A percentile compares a stretch with the other conserved stretches of the same genome.
phyloP scores from a whole-genome alignment of 805 yeast species.

The Candida endomychidarum region DNA sequence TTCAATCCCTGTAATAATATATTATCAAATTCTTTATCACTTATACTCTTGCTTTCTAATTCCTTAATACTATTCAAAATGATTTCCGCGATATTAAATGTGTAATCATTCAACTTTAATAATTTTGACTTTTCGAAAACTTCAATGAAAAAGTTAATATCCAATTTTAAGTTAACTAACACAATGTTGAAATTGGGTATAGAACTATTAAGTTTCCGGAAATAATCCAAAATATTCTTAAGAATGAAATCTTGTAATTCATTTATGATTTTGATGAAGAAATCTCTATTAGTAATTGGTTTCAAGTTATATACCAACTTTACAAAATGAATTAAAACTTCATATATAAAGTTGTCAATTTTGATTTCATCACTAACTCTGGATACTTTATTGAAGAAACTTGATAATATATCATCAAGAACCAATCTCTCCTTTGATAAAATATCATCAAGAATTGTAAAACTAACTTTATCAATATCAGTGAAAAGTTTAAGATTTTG shows the following conservation, averaged over 20 bases:
- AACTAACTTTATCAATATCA: conserved; percentile 41
- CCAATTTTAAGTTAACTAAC: conserved; percentile 34
- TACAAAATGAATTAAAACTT: conserved; percentile 40
- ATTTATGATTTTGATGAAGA: conserved; percentile 35
- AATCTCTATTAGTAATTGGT: conserved; percentile 38
- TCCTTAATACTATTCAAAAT: conserved; percentile 27
- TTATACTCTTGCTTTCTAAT: conserved; percentile 17
- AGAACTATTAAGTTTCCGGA: conserved; percentile 22
- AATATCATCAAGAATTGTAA: conserved; percentile 41
- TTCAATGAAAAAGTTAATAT: conserved; percentile 38
- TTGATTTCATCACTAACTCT: conserved; percentile 16
- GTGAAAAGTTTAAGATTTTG: conserved; percentile 41
- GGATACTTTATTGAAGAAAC: conserved; percentile 22
- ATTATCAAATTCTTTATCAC: conserved; percentile 16
- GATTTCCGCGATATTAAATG: conserved; percentile 33
- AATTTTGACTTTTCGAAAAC: conserved; percentile 36
- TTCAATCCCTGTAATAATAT: conserved; percentile 14
- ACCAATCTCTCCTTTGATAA: conserved; percentile 35
- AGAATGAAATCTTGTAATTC: conserved; percentile 39
- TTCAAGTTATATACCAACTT: conserved; percentile 38
- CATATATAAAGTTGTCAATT: conserved; percentile 42
- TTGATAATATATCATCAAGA: conserved; percentile 28
- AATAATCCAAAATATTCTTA: conserved; percentile 31
- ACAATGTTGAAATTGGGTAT: conserved; percentile 13
- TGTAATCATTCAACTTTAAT: conserved; percentile 34